phyloP scores from a whole-genome alignment of 208 protist genomes.

The Leishmania martiniquensis region DNA sequence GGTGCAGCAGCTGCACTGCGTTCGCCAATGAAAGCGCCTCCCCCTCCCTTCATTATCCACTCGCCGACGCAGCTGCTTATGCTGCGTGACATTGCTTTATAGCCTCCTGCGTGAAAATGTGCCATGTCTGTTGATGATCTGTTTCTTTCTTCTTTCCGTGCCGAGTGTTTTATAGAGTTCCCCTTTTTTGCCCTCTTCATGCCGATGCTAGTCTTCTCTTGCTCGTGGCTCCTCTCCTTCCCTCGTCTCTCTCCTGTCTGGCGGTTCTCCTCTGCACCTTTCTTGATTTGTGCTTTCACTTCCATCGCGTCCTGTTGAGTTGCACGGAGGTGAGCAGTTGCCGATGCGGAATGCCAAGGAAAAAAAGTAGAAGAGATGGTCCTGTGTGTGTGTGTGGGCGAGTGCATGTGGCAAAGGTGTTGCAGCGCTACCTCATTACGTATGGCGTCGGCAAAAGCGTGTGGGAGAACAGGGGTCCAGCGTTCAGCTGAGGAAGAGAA shows the following conservation, averaged over 20 bases:
- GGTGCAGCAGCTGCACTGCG: no score
- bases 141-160: no score
- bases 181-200: no score
- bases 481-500: background rate
- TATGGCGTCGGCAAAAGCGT: background rate
- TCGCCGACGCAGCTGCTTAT: background rate
- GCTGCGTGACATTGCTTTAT: background rate
- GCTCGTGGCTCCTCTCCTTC: background rate
- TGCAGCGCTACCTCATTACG: background rate
- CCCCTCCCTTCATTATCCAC: no score
- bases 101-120: no score
- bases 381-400: no score
- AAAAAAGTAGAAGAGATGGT: background rate
- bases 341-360: background rate
- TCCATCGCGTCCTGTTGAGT: background rate
- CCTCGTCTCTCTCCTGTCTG: background rate
- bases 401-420: background rate
- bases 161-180: no score
- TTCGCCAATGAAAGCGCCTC: no score
- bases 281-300: background rate
- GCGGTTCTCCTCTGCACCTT: background rate
- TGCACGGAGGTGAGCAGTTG: background rate
- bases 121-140: no score
- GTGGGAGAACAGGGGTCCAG: background rate
- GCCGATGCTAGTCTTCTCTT: background rate